phyloP scores from a whole-genome alignment of 2,329 filamentous ascomycete species.

The Exophiala sp. region DNA sequence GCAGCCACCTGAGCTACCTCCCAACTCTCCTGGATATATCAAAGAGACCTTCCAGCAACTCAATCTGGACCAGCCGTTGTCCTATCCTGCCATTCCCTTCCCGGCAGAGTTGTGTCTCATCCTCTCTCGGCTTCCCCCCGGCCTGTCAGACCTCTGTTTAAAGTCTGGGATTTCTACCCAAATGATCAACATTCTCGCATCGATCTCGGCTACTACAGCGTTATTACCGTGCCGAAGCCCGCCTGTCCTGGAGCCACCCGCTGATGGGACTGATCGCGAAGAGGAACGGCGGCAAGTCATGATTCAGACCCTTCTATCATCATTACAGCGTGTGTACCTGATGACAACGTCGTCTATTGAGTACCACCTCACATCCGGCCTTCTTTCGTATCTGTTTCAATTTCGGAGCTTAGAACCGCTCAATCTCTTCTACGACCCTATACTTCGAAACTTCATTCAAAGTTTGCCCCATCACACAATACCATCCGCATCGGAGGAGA shows the following conservation, averaged over 20 bases:
- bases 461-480: slow-evolving; percentile 17
- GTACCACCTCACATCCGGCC: slow-evolving; percentile 17
- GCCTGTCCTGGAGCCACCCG: not conserved
- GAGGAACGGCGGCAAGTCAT: slow-evolving; percentile 11
- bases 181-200: slow-evolving; percentile 21
- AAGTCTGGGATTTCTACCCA: slow-evolving; percentile 22
- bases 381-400: slow-evolving; percentile 23
- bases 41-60: slow-evolving; percentile 22
- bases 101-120: slow-evolving; percentile 16
- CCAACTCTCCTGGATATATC: slow-evolving; percentile 14
- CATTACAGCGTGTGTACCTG: slow-evolving; percentile 24
- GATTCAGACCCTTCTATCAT: slow-evolving; percentile 22
- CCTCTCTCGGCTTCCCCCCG: slow-evolving; percentile 21
- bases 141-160: slow-evolving; percentile 21
- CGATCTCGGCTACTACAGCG: slow-evolving; percentile 13
- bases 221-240: not conserved
- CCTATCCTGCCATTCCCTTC: slow-evolving; percentile 25
- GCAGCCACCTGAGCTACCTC: slow-evolving; percentile 15
- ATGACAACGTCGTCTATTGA: slow-evolving; percentile 16
- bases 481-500: slow-evolving; percentile 10
- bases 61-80: slow-evolving; percentile 18
- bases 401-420: slow-evolving; percentile 16
- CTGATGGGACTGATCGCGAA: slow-evolving; percentile 1
- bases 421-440: slow-evolving; percentile 26
- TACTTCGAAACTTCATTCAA: slow-evolving; percentile 22